A percentile compares a stretch with the other conserved stretches of the same genome.
Evolutionary conservation across 2,329 filamentous ascomycete genomes (phyloP).

Genomic region (Fusarium chaquense): DNA sequence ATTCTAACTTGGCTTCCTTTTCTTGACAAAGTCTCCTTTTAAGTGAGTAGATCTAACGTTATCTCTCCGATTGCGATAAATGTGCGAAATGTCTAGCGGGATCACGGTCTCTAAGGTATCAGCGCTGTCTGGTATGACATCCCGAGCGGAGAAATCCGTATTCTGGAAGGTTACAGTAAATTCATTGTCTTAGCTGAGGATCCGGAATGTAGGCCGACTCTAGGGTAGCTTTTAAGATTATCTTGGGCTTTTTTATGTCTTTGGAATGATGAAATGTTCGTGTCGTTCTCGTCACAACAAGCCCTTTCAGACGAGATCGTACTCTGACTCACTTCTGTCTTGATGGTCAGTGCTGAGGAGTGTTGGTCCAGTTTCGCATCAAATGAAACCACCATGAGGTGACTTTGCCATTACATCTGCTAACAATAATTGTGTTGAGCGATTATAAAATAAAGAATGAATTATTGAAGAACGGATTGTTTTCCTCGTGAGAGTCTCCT

Average conservation of each 20-base stretch:
- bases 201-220: neutral
- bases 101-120: neutral
- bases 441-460: neutral
- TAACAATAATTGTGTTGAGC: rapidly evolving
- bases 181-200: rapidly evolving
- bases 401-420: neutral
- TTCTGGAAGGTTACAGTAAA: neutral
- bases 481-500: neutral
- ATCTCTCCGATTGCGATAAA: neutral
- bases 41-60: neutral
- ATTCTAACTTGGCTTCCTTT: neutral
- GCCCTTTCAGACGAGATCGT: no score
- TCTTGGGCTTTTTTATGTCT: neutral
- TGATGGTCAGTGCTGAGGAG: neutral
- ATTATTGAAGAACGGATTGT: no score
- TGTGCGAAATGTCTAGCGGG: neutral
- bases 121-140: no score
- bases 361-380: neutral
- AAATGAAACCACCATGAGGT: neutral
- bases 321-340: neutral
- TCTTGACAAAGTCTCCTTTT: neutral
- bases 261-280: neutral
- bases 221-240: neutral
- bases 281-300: no score
- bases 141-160: neutral